Conservation (phyloP, 768 basidiomycete genomes). For the Pleurotus ostreatus region DNA sequence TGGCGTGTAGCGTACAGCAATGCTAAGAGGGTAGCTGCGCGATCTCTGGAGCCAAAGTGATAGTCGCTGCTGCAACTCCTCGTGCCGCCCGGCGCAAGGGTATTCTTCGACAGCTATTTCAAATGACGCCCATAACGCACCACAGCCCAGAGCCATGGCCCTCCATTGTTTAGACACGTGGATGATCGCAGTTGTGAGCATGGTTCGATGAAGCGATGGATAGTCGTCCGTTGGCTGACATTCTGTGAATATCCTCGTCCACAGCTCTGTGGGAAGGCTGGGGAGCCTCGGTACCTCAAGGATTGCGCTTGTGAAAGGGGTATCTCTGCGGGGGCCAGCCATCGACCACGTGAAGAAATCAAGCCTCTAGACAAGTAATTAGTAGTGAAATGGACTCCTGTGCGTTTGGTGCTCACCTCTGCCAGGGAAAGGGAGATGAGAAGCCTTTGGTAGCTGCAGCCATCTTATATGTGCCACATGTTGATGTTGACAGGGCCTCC, state of each 20-base stretch:
- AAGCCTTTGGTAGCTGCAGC: too few relatives aligned
- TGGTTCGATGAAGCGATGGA: neutral
- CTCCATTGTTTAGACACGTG: slow-evolving; percentile 1
- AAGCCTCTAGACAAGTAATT: too few relatives aligned
- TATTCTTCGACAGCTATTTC: neutral
- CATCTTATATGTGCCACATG: too few relatives aligned
- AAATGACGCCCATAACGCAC: slow-evolving; percentile 6
- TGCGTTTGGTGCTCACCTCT: too few relatives aligned
- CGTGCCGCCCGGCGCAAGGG: neutral
- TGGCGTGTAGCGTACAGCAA: neutral
- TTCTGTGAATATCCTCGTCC: neutral
- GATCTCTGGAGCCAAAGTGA: slow-evolving; percentile 3
- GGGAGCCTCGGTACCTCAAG: neutral
- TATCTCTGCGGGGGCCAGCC: too few relatives aligned
- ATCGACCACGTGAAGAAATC: too few relatives aligned
- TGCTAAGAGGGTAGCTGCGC: neutral
- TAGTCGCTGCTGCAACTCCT: neutral
- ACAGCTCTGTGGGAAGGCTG: neutral
- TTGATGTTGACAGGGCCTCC: too few relatives aligned
- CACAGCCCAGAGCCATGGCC: neutral
- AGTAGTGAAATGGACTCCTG: too few relatives aligned
- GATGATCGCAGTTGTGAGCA: neutral
- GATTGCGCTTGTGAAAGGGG: too few relatives aligned
- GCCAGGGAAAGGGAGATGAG: too few relatives aligned
- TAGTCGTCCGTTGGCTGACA: neutral